Conservation (phyloP, 768 basidiomycete species). For the Tylopilus plumbeoviolaceoides region DNA sequence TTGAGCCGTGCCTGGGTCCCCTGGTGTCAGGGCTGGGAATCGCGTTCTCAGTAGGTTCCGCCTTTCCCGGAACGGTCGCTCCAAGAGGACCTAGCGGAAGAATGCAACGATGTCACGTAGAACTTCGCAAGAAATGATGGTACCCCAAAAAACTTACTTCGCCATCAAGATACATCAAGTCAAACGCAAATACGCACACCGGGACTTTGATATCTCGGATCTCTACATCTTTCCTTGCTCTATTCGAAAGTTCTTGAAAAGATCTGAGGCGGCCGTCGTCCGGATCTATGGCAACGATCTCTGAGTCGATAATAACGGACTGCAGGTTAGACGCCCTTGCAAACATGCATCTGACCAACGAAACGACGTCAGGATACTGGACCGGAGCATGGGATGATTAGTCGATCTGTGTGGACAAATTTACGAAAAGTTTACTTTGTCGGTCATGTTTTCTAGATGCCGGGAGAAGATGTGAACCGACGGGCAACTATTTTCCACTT, state of each 20-base stretch:
- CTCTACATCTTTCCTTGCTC: constrained; percentile 79
- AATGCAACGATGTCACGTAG: constrained; percentile 2
- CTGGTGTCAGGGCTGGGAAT: constrained; percentile 53
- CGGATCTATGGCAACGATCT: constrained; percentile 80
- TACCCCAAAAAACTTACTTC: constrained; percentile 45
- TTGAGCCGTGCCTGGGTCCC: constrained; percentile 47
- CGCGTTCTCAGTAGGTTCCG: constrained; percentile 56
- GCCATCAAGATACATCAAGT: constrained; percentile 82
- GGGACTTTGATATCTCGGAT: constrained; percentile 69
- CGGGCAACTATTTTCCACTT: constrained; percentile 22
- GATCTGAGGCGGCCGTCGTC: constrained; percentile 58
- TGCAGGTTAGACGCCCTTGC: constrained; percentile 35
- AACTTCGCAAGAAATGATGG: not conserved
- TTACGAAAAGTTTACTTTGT: constrained; percentile 49
- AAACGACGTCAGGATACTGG: constrained; percentile 80
- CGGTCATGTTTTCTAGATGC: constrained; percentile 90
- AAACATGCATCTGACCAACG: constrained; percentile 52
- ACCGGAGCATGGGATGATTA: constrained; percentile 16
- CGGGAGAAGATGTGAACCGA: constrained; percentile 75
- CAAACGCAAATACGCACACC: constrained; percentile 86
- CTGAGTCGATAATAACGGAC: constrained; percentile 81
- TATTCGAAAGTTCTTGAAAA: constrained; percentile 84
- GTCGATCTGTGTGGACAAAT: not conserved
- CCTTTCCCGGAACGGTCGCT: constrained; percentile 65
- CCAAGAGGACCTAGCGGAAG: constrained; percentile 55